These are phyloP conservation scores for Obba rivulosa DNA, from an alignment of 768 basidiomycete genomes.

Conservation along the genomic window DNA sequence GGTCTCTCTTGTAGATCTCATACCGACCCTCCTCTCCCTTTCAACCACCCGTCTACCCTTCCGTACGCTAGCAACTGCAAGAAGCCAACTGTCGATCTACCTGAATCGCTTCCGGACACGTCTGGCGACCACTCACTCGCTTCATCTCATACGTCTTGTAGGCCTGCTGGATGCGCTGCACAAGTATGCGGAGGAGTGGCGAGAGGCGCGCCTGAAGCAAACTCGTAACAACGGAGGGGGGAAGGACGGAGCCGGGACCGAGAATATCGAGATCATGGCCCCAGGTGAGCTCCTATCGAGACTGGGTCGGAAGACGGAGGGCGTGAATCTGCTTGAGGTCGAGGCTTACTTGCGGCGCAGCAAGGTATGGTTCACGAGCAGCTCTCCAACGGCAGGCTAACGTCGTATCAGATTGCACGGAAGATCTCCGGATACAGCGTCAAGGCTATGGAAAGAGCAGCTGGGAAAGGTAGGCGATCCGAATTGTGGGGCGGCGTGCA, in stretches of 20 bases:
- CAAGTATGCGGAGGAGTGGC: constrained; percentile 55
- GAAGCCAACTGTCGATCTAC: constrained; percentile 75
- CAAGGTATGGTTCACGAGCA: constrained; percentile 48
- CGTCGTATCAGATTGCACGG: constrained; percentile 48
- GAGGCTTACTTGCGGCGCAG: constrained; percentile 76
- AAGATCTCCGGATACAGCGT: constrained; percentile 83
- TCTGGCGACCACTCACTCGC: constrained; percentile 63
- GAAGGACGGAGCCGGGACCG: constrained; percentile 18
- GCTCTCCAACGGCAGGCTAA: neutral
- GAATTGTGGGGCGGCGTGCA: too few relatives aligned
- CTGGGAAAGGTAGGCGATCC: constrained; percentile 18
- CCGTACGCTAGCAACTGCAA: constrained; percentile 50
- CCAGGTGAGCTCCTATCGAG: constrained; percentile 58
- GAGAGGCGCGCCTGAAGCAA: constrained; percentile 20
- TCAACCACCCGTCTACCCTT: constrained; percentile 67
- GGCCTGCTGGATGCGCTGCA: constrained; percentile 66
- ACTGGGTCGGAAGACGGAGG: constrained; percentile 63
- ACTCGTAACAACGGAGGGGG: constrained; percentile 7
- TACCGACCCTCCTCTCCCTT: constrained; percentile 83
- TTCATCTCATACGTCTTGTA: constrained; percentile 78
- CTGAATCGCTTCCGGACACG: constrained; percentile 72
- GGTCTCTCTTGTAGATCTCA: constrained; percentile 53
- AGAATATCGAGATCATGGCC: constrained; percentile 65
- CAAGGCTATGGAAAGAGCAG: constrained; percentile 22
- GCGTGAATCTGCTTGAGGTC: constrained; percentile 80